phyloP scores from a whole-genome alignment of 257 asterid species.

The Lycium ferocissimum region DNA sequence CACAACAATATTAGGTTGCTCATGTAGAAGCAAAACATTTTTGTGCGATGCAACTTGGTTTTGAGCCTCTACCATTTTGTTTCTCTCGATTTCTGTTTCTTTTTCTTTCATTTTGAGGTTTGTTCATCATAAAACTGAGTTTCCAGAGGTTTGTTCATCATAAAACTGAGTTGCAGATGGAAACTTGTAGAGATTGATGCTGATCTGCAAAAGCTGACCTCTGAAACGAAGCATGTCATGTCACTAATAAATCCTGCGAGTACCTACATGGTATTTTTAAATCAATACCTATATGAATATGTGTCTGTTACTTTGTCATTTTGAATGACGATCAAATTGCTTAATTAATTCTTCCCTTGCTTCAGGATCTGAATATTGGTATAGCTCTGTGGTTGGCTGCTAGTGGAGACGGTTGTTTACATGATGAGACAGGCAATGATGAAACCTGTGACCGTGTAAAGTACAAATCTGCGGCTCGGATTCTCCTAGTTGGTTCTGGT shows the following conservation, averaged over 20 bases:
- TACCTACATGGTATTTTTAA: conserved; percentile 81
- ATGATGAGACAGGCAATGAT: conserved; percentile 29
- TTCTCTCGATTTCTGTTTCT: neutral
- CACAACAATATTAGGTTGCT: neutral
- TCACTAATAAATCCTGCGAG: conserved; percentile 86
- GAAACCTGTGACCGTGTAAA: conserved; percentile 43
- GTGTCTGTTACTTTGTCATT: conserved; percentile 26
- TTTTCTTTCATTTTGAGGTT: neutral
- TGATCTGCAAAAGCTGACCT: conserved; percentile 65
- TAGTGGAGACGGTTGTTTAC: conserved; percentile 81
- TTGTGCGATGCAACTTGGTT: neutral
- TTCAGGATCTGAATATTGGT: conserved; percentile 95
- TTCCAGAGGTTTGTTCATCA: conserved; percentile 28
- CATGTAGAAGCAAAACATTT: neutral
- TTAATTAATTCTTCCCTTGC: conserved; percentile 6
- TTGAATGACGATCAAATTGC: neutral
- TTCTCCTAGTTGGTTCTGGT: conserved; percentile 94
- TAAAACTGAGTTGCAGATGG: conserved; percentile 70
- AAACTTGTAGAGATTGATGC: conserved; percentile 94
- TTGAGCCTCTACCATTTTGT: neutral
- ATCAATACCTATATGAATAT: conserved; percentile 24
- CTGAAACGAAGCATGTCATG: conserved; percentile 83
- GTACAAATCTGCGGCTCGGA: conserved; percentile 74
- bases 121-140: conserved; percentile 28
- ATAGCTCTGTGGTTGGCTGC: conserved; percentile 95